Conservation (phyloP, 179 eudicot genomes). For the Vitellaria paradoxa region DNA sequence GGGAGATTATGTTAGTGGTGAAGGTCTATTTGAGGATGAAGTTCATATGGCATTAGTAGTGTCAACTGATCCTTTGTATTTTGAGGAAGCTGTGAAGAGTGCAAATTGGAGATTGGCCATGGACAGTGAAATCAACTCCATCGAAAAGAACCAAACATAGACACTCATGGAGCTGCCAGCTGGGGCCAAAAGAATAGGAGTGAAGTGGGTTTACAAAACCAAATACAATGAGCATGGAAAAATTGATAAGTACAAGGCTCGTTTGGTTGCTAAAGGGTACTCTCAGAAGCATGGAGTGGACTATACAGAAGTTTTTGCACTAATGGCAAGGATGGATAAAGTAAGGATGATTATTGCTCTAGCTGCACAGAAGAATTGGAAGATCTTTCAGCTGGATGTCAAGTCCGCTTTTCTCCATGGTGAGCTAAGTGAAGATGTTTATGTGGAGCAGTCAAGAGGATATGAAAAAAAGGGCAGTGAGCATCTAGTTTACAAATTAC, state of each 20-base stretch:
- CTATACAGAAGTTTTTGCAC: background rate
- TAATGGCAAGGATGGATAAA: slow-evolving; percentile 4
- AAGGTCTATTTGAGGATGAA: slow-evolving; percentile 10
- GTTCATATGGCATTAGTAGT: background rate
- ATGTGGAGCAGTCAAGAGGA: background rate
- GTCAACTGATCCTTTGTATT: background rate
- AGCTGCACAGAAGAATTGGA: background rate
- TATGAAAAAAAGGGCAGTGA: background rate
- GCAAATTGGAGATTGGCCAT: slow-evolving; percentile 6
- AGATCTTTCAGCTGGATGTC: background rate
- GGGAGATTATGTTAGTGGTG: slow-evolving; percentile 12
- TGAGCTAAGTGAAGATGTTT: background rate
- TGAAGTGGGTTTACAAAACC: slow-evolving; percentile 10
- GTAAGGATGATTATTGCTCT: background rate
- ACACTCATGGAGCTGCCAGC: slow-evolving; percentile 8
- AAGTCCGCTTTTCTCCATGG: slow-evolving; percentile 5
- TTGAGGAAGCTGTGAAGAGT: slow-evolving; percentile 9
- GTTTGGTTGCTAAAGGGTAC: slow-evolving; percentile 1
- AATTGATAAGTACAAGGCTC: slow-evolving; percentile 1
- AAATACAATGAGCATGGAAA: slow-evolving; percentile 9
- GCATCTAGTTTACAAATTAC: background rate
- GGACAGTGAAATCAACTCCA: slow-evolving; percentile 1
- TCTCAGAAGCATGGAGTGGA: slow-evolving; percentile 4
- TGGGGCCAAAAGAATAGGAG: slow-evolving; percentile 7
- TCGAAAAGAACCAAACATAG: background rate